Base-by-base conservation (phyloP, 768 basidiomycete species). In the Leucogyrophana mollusca region DNA sequence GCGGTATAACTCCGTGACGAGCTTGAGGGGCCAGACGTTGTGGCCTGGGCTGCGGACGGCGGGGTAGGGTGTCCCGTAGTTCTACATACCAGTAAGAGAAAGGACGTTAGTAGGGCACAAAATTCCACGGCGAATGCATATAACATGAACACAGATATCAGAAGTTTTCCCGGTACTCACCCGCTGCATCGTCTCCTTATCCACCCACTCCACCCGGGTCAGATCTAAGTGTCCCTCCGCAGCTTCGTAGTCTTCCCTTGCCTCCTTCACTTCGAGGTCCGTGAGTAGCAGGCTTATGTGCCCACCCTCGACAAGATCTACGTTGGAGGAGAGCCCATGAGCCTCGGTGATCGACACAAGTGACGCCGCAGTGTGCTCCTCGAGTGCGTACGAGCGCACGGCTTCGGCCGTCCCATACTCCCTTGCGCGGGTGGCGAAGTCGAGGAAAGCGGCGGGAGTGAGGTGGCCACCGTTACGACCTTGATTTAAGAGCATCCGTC, bases 401-500 rank as follows among this genome's bases (percentile, higher is more conserved):
- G 86, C 81, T 44, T 90, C 81, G 3, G 77, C 72, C 0, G 64
- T 57, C 0, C 82, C 83, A 52, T 78, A 78, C 18, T 47, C 41
- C 3, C 54, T 35, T 24, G 65, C 53, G 14, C 71, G 69, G 1
- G 55, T 49, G 1, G 54, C 43, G 56, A 89, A 89, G 2, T 66
- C 66, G 1, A 59, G 49, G 56, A 81, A 82, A 3, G 67, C 56
- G 32, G 59, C 58, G 0, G 83, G 76, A 0, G 80, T 82, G 14
- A 90, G 71, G 59, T 90, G 88, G 0, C 90, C 87, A 1, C 88
- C 90, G 53, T 91, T 92, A 20, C 89, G 73, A 38, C 87, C 87
- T 90, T 17, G 23, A 21, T 22, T 2, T 23, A 4, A 9, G 46
- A 16, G 42, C 10, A n/a, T 40, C 44, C n/a, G 4, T 43, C 42